A percentile compares a stretch with the other conserved stretches of the same genome.
Evolutionary conservation across 257 asterid genomes (phyloP).

Genomic region (Solanum pinnatisectum): DNA sequence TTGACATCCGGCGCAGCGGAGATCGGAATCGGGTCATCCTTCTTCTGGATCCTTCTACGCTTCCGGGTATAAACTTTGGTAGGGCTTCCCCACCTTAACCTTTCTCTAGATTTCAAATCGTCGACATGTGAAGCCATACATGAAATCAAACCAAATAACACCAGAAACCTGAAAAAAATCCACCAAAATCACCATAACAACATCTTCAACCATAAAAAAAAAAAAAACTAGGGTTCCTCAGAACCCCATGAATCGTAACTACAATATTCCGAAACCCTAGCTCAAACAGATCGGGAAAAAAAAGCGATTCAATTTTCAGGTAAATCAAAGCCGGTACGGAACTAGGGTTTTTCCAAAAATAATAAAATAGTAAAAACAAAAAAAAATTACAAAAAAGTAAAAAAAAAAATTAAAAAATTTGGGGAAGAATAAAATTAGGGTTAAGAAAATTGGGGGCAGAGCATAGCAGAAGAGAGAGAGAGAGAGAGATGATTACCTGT

Average conservation of each 20-base stretch:
- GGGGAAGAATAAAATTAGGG: background rate
- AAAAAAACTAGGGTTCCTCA: slow-evolving; percentile 27
- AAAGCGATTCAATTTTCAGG: background rate
- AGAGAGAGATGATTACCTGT: slow-evolving; percentile 2
- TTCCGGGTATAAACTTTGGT: slow-evolving; percentile 41
- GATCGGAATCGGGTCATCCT: background rate
- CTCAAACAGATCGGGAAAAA: background rate
- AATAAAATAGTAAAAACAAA: background rate
- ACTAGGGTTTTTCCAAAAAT: slow-evolving; percentile 30
- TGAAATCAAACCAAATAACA: background rate
- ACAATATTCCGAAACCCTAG: slow-evolving; percentile 11
- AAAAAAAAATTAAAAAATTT: background rate
- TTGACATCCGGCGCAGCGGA: background rate
- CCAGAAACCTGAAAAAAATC: background rate
- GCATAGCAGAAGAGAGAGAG: background rate
- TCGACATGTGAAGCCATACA: slow-evolving; percentile 51
- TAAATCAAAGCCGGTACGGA: background rate
- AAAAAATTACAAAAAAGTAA: background rate
- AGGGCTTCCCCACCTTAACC: slow-evolving; percentile 26
- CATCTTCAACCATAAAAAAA: background rate
- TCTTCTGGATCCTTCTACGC: slow-evolving; percentile 4
- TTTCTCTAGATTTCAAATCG: slow-evolving; percentile 24
- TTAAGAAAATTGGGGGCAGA: background rate
- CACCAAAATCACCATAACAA: slow-evolving; percentile 1
- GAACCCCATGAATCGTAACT: slow-evolving; percentile 23